These are phyloP conservation scores for Termitomyces eurrhizus DNA, from an alignment of 768 basidiomycete species.

Conservation along the genomic window DNA sequence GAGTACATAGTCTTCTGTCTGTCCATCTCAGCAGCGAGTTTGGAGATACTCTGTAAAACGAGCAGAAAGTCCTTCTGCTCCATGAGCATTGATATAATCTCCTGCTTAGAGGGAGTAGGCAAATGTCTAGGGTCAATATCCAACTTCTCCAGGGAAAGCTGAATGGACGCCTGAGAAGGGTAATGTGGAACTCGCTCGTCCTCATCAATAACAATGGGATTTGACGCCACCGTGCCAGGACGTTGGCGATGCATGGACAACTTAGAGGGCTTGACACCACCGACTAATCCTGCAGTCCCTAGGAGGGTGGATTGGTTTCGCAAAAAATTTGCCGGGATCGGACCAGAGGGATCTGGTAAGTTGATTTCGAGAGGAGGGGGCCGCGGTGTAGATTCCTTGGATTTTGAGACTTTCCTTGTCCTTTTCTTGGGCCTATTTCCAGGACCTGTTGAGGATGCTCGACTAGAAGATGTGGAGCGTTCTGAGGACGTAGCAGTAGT, in stretches of 20 bases:
- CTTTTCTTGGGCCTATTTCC: slow-evolving; percentile 25
- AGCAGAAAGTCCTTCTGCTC: slow-evolving; percentile 66
- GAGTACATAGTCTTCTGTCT: background rate
- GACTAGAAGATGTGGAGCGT: slow-evolving; percentile 9
- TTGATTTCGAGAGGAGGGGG: slow-evolving; percentile 52
- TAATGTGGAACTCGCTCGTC: slow-evolving; percentile 33
- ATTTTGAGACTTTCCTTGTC: slow-evolving; percentile 30
- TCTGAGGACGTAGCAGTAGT: slow-evolving; percentile 5
- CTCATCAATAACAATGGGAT: slow-evolving; percentile 74
- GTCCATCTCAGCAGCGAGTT: slow-evolving; percentile 45
- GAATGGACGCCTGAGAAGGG: slow-evolving; percentile 12
- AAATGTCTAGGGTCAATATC: slow-evolving; percentile 42
- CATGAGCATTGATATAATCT: slow-evolving; percentile 56
- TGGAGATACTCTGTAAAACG: slow-evolving; percentile 58
- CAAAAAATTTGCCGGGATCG: slow-evolving; percentile 63
- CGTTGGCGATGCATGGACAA: slow-evolving; percentile 36
- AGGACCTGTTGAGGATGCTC: slow-evolving; percentile 22
- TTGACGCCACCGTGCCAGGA: slow-evolving; percentile 50
- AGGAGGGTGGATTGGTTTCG: slow-evolving; percentile 71
- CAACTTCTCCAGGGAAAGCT: slow-evolving; percentile 24
- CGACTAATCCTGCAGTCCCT: slow-evolving; percentile 69
- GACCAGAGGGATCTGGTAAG: slow-evolving; percentile 59
- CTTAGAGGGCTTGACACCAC: slow-evolving; percentile 56
- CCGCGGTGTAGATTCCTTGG: slow-evolving; percentile 39
- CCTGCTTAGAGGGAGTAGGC: slow-evolving; percentile 49